Evolutionary conservation across 2,329 filamentous ascomycete genomes (phyloP).

Genomic region (Cercospora janseana): DNA sequence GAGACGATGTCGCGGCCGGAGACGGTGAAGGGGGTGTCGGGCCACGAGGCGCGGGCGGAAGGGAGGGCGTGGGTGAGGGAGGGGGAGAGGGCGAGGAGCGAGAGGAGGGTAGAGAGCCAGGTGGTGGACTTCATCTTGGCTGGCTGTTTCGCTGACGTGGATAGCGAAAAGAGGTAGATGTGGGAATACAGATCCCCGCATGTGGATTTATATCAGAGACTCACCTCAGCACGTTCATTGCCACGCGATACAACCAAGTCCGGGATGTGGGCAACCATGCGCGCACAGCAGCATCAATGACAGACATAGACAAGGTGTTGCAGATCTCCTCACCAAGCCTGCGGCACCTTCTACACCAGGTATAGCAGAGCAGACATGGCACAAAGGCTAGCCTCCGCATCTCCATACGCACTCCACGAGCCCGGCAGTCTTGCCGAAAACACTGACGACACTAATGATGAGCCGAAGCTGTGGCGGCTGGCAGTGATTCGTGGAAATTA

Average conservation of each 20-base stretch:
- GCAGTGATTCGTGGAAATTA: neutral
- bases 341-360: neutral
- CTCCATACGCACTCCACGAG: neutral
- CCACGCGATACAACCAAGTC: neutral
- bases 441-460: neutral
- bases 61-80: neutral
- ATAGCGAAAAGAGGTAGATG: too few relatives aligned
- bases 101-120: neutral
- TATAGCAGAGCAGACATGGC: too few relatives aligned
- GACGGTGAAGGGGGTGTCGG: slow-evolving; percentile 26
- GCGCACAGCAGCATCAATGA: neutral
- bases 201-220: too few relatives aligned
- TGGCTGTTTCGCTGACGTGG: neutral
- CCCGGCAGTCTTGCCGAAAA: too few relatives aligned
- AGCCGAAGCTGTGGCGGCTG: neutral
- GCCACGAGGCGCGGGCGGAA: slow-evolving; percentile 15
- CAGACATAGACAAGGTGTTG: too few relatives aligned
- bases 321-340: neutral
- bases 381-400: neutral
- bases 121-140: neutral
- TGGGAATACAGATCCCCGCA: too few relatives aligned
- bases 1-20: slow-evolving; percentile 35
- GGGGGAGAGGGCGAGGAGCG: neutral
- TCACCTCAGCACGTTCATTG: neutral
- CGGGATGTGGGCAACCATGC: neutral